Evolutionary conservation across 345 rosid species (phyloP), one percentile per base, ranked within the genome.

Genomic region (Pugionium dolabratum): DNA sequence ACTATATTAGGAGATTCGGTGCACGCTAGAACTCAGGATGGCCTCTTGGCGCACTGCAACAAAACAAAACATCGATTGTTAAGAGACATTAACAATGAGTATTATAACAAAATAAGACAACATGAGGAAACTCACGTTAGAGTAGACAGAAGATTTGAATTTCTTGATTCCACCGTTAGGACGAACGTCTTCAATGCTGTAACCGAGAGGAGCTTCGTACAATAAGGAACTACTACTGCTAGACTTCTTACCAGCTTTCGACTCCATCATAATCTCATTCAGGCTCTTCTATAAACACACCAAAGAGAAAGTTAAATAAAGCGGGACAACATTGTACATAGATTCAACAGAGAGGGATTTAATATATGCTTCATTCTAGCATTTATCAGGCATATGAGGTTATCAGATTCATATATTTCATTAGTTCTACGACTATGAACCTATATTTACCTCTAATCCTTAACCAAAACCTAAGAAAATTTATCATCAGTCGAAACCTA

Each of bases 141-240:
- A 88, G 85, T 88, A 88, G 9, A 86, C 96, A 86, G 96, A 96
- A 61, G 99, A 90, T 85, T 92, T 77, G 92, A 90, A 94, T 75
- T 94, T 94, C 96, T 86, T 90, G 88, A 94, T 94, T 79, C 97
- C 99, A 78, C 99, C 97, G 83, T 85, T 78, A 0, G 99, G 99
- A 31, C 97, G 84, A 67, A 94, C 75, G 88, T 94, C 96, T 88
- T 94, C 97, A 75, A 94, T 90, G 95, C 96, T 82, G 85, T 94
- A 94, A 73, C 94, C 99, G 18, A 94, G 85, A 69, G 99, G 99
- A 74, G 99, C 96, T 84, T 94, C 99, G 78, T 90, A 92, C 75
- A 75, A 79, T 52, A 85, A 79, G 52, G 91, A 81, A 73, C 81
- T 73, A 84, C 82, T 88, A 85, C 83, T 81, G 83, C 84, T 84